Evolutionary conservation across 441 rosid species (phyloP).

Genomic region (Adansonia rubrostipa): DNA sequence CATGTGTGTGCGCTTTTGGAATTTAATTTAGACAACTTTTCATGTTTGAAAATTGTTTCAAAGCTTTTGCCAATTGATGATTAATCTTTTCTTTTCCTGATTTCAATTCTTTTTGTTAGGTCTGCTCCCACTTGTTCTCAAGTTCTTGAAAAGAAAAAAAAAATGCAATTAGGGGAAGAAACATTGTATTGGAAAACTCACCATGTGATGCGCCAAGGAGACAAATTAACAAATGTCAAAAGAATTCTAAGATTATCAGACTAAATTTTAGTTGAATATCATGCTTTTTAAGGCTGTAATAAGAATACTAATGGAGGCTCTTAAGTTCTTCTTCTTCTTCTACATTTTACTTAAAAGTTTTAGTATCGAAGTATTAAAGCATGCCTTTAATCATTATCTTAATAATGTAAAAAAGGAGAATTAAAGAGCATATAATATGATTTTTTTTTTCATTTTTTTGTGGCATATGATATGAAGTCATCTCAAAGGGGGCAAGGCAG

Average conservation of each 20-base stretch:
- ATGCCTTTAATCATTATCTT: not conserved
- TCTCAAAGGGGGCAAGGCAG: conserved; percentile 5
- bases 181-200: conserved; percentile 25
- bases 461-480: conserved; percentile 12
- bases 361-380: not conserved
- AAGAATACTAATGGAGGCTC: not conserved
- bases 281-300: not conserved
- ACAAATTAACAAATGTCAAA: conserved; percentile 4
- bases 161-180: conserved; percentile 6
- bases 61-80: conserved; percentile 4
- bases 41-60: conserved; percentile 16
- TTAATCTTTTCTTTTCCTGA: not conserved
- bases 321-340: not conserved
- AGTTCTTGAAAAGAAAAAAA: conserved; percentile 10
- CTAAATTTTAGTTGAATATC: not conserved
- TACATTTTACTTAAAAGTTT: not conserved
- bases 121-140: conserved; percentile 4
- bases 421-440: not conserved
- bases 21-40: conserved; percentile 8
- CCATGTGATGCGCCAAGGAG: conserved; percentile 14
- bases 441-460: not conserved
- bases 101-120: conserved; percentile 9
- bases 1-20: conserved; percentile 10
- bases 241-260: not conserved
- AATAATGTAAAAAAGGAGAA: not conserved